Evolutionary conservation across 2,329 filamentous ascomycete species (phyloP), one percentile per base, ranked within the genome.

Genomic region (Cadophora malorum): DNA sequence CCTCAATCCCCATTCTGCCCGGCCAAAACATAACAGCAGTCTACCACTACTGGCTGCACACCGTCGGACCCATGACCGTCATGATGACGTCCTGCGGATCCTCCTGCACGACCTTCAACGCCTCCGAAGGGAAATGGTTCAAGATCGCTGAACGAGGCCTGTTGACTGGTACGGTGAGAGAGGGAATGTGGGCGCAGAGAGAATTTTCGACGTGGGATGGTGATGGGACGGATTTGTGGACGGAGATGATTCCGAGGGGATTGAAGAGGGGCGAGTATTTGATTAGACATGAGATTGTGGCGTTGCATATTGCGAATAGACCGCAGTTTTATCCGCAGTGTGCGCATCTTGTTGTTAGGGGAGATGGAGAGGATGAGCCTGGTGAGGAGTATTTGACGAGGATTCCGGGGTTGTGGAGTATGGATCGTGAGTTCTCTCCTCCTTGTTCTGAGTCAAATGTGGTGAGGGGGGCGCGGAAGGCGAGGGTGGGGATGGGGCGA

Each of bases 161-260:
- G 1, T 4, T 72, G 1, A 66, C 52, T 3, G 70, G 70, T 3
- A 67, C 65, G 0, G 64, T 72, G 3, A 61, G 66, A 47, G 66
- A 67, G 55, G 70, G 69, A 9, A 61, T 41, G 47, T 70, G 70
- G 69, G 67, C 49, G 23, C 67, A 72, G 52, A 38, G 63, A 16
- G 60, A 63, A 4, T 67, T 70, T 56, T 65, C 69, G 53, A 65
- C 68, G 59, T 72, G 70, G 70, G 53, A 58, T 14, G 69, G 67
- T 3, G 28, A 28, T 28, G 8, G 50, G 25, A 3, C 67, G n/a
- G 61, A 66, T 65, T 49, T 69, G 25, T 87, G 83, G 81, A 83
- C 82, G 4, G 81, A 80, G 76, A 84, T 78, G 25, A 83, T 87
- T 67, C 85, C 85, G 1, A 73, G 76, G 25, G 77, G 75, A 47